Conservation (phyloP, 2,329 filamentous ascomycete genomes). For the Apiospora hydei region DNA sequence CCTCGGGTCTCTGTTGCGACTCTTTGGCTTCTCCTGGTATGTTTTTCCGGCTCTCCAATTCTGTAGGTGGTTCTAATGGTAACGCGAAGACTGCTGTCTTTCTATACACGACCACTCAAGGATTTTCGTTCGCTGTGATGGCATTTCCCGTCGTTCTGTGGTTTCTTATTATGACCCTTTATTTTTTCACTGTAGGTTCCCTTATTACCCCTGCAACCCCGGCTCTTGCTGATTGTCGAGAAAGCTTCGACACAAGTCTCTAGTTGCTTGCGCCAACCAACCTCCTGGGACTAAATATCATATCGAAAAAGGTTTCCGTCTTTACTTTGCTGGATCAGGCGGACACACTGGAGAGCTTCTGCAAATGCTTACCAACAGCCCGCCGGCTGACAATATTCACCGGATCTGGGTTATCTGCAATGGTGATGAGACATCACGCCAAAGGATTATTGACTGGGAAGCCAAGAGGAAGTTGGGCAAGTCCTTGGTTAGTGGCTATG, state of each 20-base stretch:
- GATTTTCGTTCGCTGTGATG: not conserved
- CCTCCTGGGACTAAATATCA: not conserved
- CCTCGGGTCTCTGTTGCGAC: not conserved
- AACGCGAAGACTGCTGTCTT: not conserved
- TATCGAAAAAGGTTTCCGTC: not conserved
- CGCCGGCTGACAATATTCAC: conserved; percentile 61
- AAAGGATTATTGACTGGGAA: conserved; percentile 68
- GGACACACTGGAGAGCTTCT: conserved; percentile 97
- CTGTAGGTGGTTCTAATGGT: not conserved
- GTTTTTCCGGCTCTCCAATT: not conserved
- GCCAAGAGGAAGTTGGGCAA: conserved; percentile 9
- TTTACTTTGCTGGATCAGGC: conserved; percentile 89
- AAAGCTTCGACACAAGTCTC: conserved; percentile 4
- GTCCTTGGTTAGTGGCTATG: conserved; percentile 53
- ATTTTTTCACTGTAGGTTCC: not conserved
- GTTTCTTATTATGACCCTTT: not conserved
- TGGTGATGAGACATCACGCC: conserved; percentile 76
- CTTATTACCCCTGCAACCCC: not conserved
- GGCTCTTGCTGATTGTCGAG: not conserved
- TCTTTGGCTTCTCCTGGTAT: not conserved
- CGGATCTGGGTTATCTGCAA: conserved; percentile 84
- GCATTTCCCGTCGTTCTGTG: not conserved
- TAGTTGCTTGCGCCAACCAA: not conserved
- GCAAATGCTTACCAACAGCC: conserved; percentile 73
- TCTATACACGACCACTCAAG: not conserved